These are phyloP conservation scores for Boletus rubescentipes DNA, from an alignment of 768 basidiomycete genomes.

Conservation along the genomic window DNA sequence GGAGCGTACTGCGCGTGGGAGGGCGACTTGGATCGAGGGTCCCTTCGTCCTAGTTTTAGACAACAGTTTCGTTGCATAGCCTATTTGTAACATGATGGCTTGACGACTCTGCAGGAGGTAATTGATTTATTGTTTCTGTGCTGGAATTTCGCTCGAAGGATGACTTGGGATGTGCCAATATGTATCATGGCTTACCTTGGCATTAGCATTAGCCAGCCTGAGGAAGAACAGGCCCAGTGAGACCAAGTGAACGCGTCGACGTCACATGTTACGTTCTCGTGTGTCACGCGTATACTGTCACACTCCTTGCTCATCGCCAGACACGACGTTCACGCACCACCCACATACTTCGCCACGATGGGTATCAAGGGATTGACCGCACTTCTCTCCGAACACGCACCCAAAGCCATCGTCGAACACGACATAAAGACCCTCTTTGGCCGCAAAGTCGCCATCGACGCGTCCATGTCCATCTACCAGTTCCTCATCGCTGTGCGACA, in stretches of 20 bases:
- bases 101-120: no score
- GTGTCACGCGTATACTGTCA: constrained; percentile 19
- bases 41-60: background rate
- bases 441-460: constrained; percentile 97
- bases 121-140: no score
- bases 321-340: background rate
- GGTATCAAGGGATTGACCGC: constrained; percentile 96
- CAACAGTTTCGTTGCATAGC: no score
- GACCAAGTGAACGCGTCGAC: background rate
- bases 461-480: constrained; percentile 96
- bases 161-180: no score
- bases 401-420: constrained; percentile 81
- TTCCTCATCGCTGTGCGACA: constrained; percentile 98
- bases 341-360: constrained; percentile 41
- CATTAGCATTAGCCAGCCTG: no score
- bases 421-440: constrained; percentile 98
- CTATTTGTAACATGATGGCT: no score
- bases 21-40: background rate
- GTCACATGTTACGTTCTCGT: constrained; percentile 13
- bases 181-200: no score
- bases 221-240: background rate
- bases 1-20: no score
- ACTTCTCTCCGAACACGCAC: constrained; percentile 87
- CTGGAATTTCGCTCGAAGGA: no score
- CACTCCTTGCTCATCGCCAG: background rate